phyloP scores from a whole-genome alignment of 164 flowering plant species.

The Umbellularia californica region DNA sequence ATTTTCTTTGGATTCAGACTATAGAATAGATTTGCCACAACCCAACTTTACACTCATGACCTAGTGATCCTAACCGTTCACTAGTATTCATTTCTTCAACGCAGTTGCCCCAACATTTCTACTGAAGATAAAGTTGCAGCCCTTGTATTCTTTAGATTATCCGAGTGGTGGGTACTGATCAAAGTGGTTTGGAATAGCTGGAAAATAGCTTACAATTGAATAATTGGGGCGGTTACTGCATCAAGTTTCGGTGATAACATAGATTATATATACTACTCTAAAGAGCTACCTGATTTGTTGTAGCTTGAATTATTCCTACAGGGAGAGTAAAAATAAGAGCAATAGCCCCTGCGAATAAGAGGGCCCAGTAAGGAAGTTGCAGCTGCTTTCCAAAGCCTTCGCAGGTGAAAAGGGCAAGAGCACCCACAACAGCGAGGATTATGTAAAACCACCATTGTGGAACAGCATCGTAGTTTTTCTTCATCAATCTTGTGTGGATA shows the following conservation, averaged over 20 bases:
- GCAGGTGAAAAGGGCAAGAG: constrained; percentile 38
- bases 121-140: not conserved
- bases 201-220: not conserved
- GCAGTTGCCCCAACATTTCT: not conserved
- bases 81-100: not conserved
- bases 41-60: not conserved
- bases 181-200: not conserved
- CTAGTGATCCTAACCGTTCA: not conserved
- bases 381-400: constrained; percentile 62
- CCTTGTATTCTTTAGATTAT: not conserved
- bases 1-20: too few relatives aligned
- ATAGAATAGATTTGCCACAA: too few relatives aligned
- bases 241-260: too few relatives aligned
- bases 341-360: constrained; percentile 48
- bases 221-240: too few relatives aligned
- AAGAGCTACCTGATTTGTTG: constrained; percentile 55
- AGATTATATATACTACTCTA: not conserved
- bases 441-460: constrained; percentile 80
- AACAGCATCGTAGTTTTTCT: constrained; percentile 54
- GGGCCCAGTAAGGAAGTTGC: constrained; percentile 88
- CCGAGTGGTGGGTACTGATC: not conserved
- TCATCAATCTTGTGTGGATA: constrained; percentile 62
- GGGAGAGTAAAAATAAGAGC: constrained; percentile 71
- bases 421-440: constrained; percentile 29
- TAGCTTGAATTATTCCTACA: constrained; percentile 62